Base-by-base conservation (phyloP, 441 rosid species). In the Manihot esculenta region DNA sequence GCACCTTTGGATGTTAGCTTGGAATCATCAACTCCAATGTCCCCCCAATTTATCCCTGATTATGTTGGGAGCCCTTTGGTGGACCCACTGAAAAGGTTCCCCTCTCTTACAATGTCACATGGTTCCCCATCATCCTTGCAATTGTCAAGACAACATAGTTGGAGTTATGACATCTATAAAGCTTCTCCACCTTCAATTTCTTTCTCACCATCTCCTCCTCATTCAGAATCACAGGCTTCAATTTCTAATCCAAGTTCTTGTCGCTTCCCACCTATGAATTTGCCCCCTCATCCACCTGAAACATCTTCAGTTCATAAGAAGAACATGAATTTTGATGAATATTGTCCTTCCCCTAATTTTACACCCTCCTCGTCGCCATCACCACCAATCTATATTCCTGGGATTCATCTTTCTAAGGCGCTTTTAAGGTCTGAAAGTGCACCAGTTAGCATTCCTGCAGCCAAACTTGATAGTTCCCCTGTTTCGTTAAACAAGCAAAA, bases 21-120 rank as follows among this genome's bases (percentile, higher is more conserved):
- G 5, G 96, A 84, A 56, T 78, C 89, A 58, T 88, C 92, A 30
- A 85, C 97, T 17, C 92, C 92, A 20, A 76, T 95, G 78, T 86
- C 98, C 64, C 90, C 97, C 21, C 93, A 86, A 41, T 83, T 95
- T 80, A 95, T 95, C 62, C 86, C 87, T 0, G 90, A 93, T 82
- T 95, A 92, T 79, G 98, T 95, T 72, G 98, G 98, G 45, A 93
- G 99, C 77, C 98, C 98, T 47, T 81, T 91, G 78, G 93, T 93
- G 62, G 95, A 93, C 69, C 98, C 95, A 20, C 78, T 93, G 23
- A 95, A 82, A 81, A 88, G 87, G 73, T 84, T 95, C 44, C 86
- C 97, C 18, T 85, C 89, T 61, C 87, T 88, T 67, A 93, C 98
- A 12, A 75, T 84, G 65, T 78, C 97, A 7, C 89, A 81, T 55